phyloP scores from a whole-genome alignment of 2,329 filamentous ascomycete genomes.

The Nemania diffusa region DNA sequence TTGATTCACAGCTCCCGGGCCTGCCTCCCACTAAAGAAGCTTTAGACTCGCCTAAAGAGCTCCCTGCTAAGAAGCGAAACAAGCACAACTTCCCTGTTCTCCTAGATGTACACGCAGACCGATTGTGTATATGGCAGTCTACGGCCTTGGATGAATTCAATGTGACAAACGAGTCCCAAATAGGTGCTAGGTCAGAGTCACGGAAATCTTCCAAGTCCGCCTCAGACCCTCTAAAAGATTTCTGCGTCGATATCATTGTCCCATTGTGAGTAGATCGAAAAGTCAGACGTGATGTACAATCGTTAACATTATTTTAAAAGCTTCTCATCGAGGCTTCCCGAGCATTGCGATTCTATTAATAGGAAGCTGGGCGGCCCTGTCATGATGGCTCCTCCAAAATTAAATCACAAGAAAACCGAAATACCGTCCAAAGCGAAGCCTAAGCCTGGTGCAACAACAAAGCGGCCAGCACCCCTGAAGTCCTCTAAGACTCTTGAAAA shows the following conservation, averaged over 20 bases:
- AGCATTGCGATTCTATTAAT: slow-evolving; percentile 75
- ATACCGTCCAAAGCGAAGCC: slow-evolving; percentile 56
- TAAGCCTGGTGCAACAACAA: slow-evolving; percentile 64
- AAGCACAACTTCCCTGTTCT: slow-evolving; percentile 73
- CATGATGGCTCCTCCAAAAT: slow-evolving; percentile 64
- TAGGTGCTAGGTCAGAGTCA: slow-evolving; percentile 48
- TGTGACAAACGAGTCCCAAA: slow-evolving; percentile 61
- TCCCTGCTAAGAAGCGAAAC: slow-evolving; percentile 63
- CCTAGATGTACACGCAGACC: slow-evolving; percentile 79
- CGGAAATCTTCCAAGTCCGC: slow-evolving; percentile 55
- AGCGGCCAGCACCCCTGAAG: slow-evolving; percentile 57
- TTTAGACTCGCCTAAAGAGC: slow-evolving; percentile 49
- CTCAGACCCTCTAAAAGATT: slow-evolving; percentile 75
- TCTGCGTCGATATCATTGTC: slow-evolving; percentile 82
- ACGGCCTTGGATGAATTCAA: slow-evolving; percentile 70
- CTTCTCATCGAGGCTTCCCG: slow-evolving; percentile 80
- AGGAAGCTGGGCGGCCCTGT: slow-evolving; percentile 80
- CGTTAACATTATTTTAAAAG: slow-evolving; percentile 56
- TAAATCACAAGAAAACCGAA: slow-evolving; percentile 61
- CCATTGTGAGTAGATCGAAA: slow-evolving; percentile 71
- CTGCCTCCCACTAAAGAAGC: slow-evolving; percentile 53
- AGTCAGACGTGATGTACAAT: neutral
- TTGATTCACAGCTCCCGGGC: slow-evolving; percentile 60
- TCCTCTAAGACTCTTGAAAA: slow-evolving; percentile 67
- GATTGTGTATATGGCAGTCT: slow-evolving; percentile 86